A percentile compares a stretch with the other conserved stretches of the same genome.
Evolutionary conservation across 2,329 filamentous ascomycete species (phyloP).

Genomic region (Aspergillus sp.): DNA sequence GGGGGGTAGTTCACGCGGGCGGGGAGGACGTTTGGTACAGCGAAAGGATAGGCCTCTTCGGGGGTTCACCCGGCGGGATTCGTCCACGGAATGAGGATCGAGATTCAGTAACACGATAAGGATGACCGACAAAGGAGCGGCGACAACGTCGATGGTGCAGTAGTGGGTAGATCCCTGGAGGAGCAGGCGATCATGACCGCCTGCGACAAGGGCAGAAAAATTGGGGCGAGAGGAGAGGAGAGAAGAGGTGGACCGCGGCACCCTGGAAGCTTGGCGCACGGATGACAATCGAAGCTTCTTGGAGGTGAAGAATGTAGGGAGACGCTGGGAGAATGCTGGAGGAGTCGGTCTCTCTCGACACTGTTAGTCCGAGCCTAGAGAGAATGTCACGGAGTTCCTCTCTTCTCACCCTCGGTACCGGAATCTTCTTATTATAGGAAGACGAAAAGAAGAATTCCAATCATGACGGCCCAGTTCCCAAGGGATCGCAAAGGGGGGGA

Average conservation of each 20-base stretch:
- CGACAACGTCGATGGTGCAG: background rate
- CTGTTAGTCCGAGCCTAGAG: too few relatives aligned
- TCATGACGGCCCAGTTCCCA: background rate
- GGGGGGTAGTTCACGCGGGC: conserved; percentile 2
- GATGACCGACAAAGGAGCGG: conserved; percentile 7
- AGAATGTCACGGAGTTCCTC: too few relatives aligned
- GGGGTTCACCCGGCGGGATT: background rate
- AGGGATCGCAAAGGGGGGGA: too few relatives aligned
- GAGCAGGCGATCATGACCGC: background rate
- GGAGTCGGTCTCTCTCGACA: too few relatives aligned
- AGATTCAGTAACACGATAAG: background rate
- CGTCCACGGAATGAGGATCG: background rate
- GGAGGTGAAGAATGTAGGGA: background rate
- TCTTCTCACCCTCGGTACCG: too few relatives aligned
- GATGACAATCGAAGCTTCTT: background rate
- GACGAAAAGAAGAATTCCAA: background rate
- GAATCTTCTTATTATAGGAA: too few relatives aligned
- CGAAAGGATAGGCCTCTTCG: conserved; percentile 1
- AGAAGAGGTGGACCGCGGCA: background rate
- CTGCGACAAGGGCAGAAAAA: background rate
- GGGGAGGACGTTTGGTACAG: background rate
- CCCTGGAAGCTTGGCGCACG: background rate
- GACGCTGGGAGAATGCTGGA: too few relatives aligned
- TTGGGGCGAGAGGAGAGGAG: background rate
- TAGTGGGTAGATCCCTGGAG: background rate